These are phyloP conservation scores for Trametes gibbosa DNA, from an alignment of 768 basidiomycete species.

Conservation along the genomic window DNA sequence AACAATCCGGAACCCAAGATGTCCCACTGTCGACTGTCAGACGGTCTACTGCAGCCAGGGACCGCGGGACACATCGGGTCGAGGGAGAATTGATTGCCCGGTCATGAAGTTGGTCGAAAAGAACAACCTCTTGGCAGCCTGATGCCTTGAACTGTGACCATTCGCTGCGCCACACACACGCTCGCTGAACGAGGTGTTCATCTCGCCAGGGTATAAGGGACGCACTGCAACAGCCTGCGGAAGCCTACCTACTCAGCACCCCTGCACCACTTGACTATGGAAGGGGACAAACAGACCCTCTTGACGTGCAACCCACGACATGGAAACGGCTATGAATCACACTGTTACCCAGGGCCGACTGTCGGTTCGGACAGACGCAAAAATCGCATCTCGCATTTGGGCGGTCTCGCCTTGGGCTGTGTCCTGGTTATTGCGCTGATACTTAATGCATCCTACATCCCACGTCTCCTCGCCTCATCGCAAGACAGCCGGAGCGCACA, in stretches of 20 bases:
- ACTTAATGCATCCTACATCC: not conserved
- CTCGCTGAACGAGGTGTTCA: conserved; percentile 10
- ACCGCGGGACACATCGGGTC: not conserved
- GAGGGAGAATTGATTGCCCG: not conserved
- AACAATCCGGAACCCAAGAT: too few relatives aligned
- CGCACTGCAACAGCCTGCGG: not conserved
- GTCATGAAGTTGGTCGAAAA: not conserved
- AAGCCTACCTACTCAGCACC: not conserved
- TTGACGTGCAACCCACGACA: not conserved
- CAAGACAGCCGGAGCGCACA: not conserved
- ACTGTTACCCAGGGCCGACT: too few relatives aligned
- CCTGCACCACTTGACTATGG: not conserved
- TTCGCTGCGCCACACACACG: conserved; percentile 7
- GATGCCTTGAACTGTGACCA: not conserved
- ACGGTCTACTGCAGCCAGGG: not conserved
- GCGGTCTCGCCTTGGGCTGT: not conserved
- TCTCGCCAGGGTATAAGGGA: conserved; percentile 5
- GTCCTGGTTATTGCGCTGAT: not conserved
- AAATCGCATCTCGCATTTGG: not conserved
- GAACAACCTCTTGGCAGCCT: not conserved
- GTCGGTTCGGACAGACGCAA: not conserved
- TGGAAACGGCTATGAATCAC: not conserved
- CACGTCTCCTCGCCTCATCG: not conserved
- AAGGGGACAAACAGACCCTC: not conserved
- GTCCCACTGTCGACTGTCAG: too few relatives aligned